These are phyloP conservation scores for Dryadomyces quercus-mongolicae DNA, from an alignment of 2,329 filamentous ascomycete species.

Conservation along the genomic window DNA sequence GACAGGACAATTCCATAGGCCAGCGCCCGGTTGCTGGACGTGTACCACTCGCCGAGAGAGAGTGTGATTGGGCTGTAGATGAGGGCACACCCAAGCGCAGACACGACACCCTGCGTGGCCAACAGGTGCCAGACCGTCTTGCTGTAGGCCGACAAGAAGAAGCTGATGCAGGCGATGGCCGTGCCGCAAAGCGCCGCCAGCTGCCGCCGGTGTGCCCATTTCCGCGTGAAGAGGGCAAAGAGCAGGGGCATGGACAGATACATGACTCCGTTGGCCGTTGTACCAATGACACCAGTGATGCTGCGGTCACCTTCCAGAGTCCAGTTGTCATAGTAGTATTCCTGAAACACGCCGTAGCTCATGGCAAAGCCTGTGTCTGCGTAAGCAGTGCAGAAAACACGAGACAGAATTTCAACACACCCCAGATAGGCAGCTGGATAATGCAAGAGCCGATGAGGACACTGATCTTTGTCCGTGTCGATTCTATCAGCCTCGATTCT, in stretches of 20 bases:
- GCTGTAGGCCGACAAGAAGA: slow-evolving; percentile 1
- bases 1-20: neutral
- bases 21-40: neutral
- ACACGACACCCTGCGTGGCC: neutral
- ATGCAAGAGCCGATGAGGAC: neutral
- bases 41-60: slow-evolving; percentile 3
- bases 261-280: slow-evolving; percentile 5
- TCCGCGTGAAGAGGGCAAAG: slow-evolving; percentile 1
- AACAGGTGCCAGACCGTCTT: neutral
- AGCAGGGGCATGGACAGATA: slow-evolving; percentile 5
- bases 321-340: slow-evolving; percentile 1
- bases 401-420: neutral
- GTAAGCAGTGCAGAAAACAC: neutral
- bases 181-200: neutral
- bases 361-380: neutral
- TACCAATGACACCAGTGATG: slow-evolving; percentile 3
- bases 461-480: neutral
- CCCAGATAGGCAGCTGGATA: slow-evolving; percentile 3
- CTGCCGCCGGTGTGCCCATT: neutral
- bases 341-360: slow-evolving; percentile 5
- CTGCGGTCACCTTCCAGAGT: neutral
- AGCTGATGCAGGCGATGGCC: neutral
- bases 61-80: slow-evolving; percentile 3
- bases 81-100: slow-evolving; percentile 1
- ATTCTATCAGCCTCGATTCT: neutral